Conservation (phyloP, 2,329 filamentous ascomycete genomes). For the Curvularia hawaiiensis region DNA sequence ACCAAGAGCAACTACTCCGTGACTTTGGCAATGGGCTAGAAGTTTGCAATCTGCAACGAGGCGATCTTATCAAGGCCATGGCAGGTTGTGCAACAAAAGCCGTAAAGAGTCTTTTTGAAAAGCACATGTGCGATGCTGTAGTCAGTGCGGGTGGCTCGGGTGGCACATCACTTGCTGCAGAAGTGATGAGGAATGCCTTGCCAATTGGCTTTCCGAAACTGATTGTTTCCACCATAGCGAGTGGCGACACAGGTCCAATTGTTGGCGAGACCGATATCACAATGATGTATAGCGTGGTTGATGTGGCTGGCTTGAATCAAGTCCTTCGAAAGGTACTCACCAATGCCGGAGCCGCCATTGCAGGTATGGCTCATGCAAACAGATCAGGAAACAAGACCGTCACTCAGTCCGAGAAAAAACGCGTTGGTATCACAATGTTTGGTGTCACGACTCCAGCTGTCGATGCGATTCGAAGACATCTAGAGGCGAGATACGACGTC, state of each 20-base stretch:
- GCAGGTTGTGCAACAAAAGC: constrained; percentile 53
- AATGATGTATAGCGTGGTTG: constrained; percentile 74
- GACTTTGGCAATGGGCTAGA: constrained; percentile 34
- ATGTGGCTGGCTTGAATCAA: constrained; percentile 69
- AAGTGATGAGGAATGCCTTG: constrained; percentile 64
- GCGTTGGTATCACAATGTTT: constrained; percentile 74
- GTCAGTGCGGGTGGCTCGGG: constrained; percentile 67
- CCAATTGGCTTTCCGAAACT: constrained; percentile 73
- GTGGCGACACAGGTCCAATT: constrained; percentile 67
- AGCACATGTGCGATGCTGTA: constrained; percentile 52
- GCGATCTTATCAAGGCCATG: constrained; percentile 63
- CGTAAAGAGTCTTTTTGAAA: constrained; percentile 49
- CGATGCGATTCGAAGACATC: constrained; percentile 57
- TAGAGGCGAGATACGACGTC: constrained; percentile 49
- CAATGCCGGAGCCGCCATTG: constrained; percentile 68
- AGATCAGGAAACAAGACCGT: constrained; percentile 9
- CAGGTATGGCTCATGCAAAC: constrained; percentile 62
- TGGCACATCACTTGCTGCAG: constrained; percentile 64
- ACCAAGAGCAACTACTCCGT: constrained; percentile 50
- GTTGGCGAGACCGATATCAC: constrained; percentile 71
- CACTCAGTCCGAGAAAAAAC: constrained; percentile 43
- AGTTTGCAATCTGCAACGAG: constrained; percentile 53
- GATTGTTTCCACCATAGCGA: constrained; percentile 72
- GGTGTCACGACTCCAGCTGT: constrained; percentile 73
- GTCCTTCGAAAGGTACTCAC: constrained; percentile 62